Conservation (phyloP, 106 monocot species). For the Dendrobium officinale region DNA sequence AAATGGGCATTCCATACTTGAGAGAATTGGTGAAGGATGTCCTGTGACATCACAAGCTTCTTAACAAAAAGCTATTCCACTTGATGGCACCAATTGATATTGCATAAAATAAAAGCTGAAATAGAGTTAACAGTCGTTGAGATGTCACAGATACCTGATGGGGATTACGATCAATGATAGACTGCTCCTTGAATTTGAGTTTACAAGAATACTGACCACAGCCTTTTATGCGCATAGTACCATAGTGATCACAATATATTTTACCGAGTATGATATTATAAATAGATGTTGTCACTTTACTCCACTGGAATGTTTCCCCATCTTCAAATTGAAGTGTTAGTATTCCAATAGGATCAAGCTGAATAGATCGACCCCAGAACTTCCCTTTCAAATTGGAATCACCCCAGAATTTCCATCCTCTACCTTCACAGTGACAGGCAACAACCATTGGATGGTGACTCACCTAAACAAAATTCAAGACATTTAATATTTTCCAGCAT, state of each 20-base stretch:
- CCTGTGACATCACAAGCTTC: background rate
- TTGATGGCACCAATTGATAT: background rate
- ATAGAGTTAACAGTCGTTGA: background rate
- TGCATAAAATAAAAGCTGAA: background rate
- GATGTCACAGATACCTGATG: slow-evolving; percentile 59
- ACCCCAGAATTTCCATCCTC: slow-evolving; percentile 95
- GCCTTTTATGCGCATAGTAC: slow-evolving; percentile 87
- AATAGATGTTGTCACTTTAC: slow-evolving; percentile 92
- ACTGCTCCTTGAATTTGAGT: slow-evolving; percentile 92
- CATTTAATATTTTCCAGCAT: background rate
- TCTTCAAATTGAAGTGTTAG: slow-evolving; percentile 90
- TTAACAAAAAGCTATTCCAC: background rate
- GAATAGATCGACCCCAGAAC: slow-evolving; percentile 94
- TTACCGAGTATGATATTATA: slow-evolving; percentile 95
- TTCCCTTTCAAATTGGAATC: slow-evolving; percentile 93
- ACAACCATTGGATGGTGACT: slow-evolving; percentile 97
- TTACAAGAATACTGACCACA: slow-evolving; percentile 89
- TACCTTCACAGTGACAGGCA: slow-evolving; percentile 91
- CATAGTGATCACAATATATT: slow-evolving; percentile 96
- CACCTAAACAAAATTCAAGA: slow-evolving; percentile 40
- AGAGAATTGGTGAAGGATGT: background rate
- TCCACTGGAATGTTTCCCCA: slow-evolving; percentile 93
- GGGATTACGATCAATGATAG: slow-evolving; percentile 89
- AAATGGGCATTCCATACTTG: background rate
- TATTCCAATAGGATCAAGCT: slow-evolving; percentile 88